Evolutionary conservation across 495 filamentous ascomycete species (phyloP).

Genomic region (Talaromyces ruber): DNA sequence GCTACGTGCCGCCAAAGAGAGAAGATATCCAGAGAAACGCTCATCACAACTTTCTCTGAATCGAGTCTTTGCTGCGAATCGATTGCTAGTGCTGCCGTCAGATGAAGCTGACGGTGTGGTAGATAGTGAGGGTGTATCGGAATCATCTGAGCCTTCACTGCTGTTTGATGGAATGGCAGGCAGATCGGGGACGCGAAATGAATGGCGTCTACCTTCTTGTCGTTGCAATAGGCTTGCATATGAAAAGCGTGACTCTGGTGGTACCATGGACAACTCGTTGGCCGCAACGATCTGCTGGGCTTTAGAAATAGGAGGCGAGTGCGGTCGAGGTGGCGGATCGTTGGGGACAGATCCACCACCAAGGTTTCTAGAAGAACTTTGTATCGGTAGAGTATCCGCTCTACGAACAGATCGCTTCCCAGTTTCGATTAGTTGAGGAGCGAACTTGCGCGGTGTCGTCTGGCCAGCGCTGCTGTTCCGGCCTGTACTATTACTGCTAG

Average conservation of each 20-base stretch:
- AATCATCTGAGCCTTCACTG: conserved; percentile 46
- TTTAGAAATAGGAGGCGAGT: conserved; percentile 11
- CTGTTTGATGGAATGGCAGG: conserved; percentile 47
- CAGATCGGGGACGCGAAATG: conserved; percentile 45
- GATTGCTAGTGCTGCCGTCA: conserved; percentile 26
- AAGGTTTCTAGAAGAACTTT: conserved; percentile 3
- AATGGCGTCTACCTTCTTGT: conserved; percentile 36
- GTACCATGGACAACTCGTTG: neutral
- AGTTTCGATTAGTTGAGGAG: conserved; percentile 51
- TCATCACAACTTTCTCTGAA: conserved; percentile 58
- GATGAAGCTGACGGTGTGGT: conserved; percentile 35
- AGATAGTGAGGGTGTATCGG: conserved; percentile 38
- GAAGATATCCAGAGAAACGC: conserved; percentile 62
- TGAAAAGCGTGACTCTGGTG: conserved; percentile 37
- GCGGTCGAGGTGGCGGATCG: conserved; percentile 17
- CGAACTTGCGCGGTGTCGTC: conserved; percentile 36
- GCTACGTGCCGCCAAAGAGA: conserved; percentile 65
- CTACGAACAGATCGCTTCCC: conserved; percentile 39
- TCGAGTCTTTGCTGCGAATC: conserved; percentile 27
- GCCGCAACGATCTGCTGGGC: conserved; percentile 10
- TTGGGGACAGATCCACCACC: conserved; percentile 8
- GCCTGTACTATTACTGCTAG: conserved; percentile 1
- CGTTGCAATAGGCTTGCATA: conserved; percentile 33
- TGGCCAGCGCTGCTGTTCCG: conserved; percentile 3
- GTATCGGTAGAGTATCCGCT: conserved; percentile 13